Base-by-base conservation (phyloP, 2,329 filamentous ascomycete species). In the Diaporthe citrichinensis region DNA sequence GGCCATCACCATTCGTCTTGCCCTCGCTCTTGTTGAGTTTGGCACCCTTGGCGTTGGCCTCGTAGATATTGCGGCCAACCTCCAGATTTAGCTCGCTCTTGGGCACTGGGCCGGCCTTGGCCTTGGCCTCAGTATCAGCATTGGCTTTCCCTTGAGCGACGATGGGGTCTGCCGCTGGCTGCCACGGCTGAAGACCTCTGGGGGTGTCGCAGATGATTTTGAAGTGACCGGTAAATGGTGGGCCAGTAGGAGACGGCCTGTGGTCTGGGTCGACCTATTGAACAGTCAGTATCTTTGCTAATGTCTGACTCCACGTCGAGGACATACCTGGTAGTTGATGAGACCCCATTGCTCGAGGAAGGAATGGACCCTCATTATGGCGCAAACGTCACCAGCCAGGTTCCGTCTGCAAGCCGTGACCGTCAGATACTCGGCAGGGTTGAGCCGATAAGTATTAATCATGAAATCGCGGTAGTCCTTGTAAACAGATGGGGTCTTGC, bases 391-490 rank as follows among this genome's bases (percentile, higher is more conserved):
- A 78, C 97, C 97, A 31, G 97, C 97, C 81, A 99, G 86, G 84
- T 99, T 99, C 79, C 97, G 92, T 78, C 97, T 91, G 83, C 97
- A 99, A 69, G 97, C 97, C 15, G 97, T 99, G 73, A 99, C 96
- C 7, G 97, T 99, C 73, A 99, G 89, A 82, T 99, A 99, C 84
- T 99, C 97, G 72, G 95, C 91, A 7, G 97, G 97, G 83, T 98
- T 99, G 74, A 99, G 88, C 51, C 97, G 93, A 85, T 99, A 99
- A 20, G 97, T 98, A 87, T 99, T 99, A 87, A 99, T 95, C 97
- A 99, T 99, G 83, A 99, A 99, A 83, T 99, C 97, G 80, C 97
- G 93, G 85, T 99, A 99, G 83, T 99, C 97, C 86, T 98, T 98
- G 88, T 99, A 99, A 31, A 98, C 95, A 67, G 95, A 93, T 1